Evolutionary conservation across 345 rosid genomes (phyloP).

Genomic region (Bruguiera parviflora): DNA sequence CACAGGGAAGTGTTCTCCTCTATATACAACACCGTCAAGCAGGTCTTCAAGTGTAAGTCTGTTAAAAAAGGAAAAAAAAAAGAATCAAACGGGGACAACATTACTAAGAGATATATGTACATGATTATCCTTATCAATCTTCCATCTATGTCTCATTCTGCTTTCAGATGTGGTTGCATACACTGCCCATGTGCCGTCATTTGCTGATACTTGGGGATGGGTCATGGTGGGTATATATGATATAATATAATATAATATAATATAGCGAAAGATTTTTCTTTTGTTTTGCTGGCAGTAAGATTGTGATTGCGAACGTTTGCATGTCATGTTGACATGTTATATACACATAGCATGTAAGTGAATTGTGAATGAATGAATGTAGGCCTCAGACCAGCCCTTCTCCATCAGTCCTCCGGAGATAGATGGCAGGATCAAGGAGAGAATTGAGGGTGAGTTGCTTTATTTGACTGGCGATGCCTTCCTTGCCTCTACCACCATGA

Average conservation of each 20-base stretch:
- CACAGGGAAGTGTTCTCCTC: slow-evolving; percentile 93
- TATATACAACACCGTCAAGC: slow-evolving; percentile 84
- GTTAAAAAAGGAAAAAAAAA: neutral
- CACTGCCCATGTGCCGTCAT: slow-evolving; percentile 94
- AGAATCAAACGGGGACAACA: neutral
- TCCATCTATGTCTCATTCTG: neutral
- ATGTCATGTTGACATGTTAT: neutral
- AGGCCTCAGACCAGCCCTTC: slow-evolving; percentile 89
- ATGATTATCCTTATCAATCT: too few relatives aligned
- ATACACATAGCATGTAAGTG: neutral
- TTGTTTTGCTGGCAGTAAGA: neutral
- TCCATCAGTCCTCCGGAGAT: slow-evolving; percentile 53
- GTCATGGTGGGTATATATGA: slow-evolving; percentile 54
- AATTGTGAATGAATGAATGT: neutral
- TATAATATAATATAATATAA: neutral
- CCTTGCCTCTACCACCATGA: slow-evolving; percentile 77
- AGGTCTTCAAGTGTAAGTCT: slow-evolving; percentile 80
- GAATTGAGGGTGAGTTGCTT: slow-evolving; percentile 63
- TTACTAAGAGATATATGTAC: neutral
- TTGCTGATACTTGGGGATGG: slow-evolving; percentile 99
- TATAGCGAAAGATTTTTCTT: neutral
- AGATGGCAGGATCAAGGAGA: slow-evolving; percentile 61
- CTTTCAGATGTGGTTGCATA: slow-evolving; percentile 75
- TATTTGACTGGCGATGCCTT: slow-evolving; percentile 80
- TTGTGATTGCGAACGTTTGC: neutral